Base-by-base conservation (phyloP, 805 yeast species). In the Yarrowia osloensis region DNA sequence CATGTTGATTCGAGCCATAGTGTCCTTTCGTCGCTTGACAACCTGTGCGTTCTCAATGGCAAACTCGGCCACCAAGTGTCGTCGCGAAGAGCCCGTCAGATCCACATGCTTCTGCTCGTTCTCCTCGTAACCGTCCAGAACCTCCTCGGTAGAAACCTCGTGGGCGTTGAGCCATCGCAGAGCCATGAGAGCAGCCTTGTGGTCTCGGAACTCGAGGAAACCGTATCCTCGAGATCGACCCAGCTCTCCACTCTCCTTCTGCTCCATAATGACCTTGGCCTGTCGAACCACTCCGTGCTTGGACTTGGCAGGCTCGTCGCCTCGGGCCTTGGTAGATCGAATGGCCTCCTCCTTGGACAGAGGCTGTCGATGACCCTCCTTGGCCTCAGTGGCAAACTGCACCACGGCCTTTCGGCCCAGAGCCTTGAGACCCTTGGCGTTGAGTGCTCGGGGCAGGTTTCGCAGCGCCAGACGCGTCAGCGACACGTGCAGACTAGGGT, bases 201-300 rank as follows among this genome's bases (percentile, higher is more conserved):
- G 99, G 77, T 93, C 97, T 78, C 92, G 87, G 77, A 83, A 92
- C 78, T 95, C 98, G 52, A 95, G 78, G 82, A 95, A 94, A 70
- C 99, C 99, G 74, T 94, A 95, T 69, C 99, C 99, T 81, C 98
- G 88, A 74, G 95, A 88, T 77, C 99, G 85, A 67, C 99, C 99
- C 31, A 82, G 78, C 28, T 88, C 88, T 22, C 96, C 96, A 9
- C 94, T 81, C 8, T 92, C 97, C 76, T 93, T 94, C 50, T 91
- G 90, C 79, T 95, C 99, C 82, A 86, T 89, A 70, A 95, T 89
- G 70, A 95, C 88, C 80, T 95, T 95, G 28, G 98, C 89, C 78
- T 95, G 98, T 77, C 85, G 88, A 3, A 95, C 97, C 44, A 95
- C 91, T 79, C 99, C 99, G 54, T 84, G 85, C 73, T 91, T 88